Evolutionary conservation across 208 protist species (phyloP), one percentile per base, ranked within the genome.

Genomic region (Angomonas deanei): DNA sequence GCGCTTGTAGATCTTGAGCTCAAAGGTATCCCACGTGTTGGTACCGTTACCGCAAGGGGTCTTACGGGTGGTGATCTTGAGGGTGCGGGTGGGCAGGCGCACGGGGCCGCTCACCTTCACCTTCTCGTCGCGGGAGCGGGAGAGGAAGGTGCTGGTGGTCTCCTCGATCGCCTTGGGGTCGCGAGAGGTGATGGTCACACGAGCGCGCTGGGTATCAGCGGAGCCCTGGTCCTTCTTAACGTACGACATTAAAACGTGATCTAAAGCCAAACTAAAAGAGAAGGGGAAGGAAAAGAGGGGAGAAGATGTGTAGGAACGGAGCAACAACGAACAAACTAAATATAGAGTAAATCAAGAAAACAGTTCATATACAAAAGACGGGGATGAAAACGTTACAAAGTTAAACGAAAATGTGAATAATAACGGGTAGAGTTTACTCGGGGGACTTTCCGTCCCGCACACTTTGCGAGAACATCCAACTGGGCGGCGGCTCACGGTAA

Each of bases 1-100:
- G 80, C 98, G 97, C 95, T 99, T 99, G 97, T 99, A 98, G 85
- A 99, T 98, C 78, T 98, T 95, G 97, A 99, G 98, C 89, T 99
- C 97, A 69, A 95, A 99, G 42, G 93, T 90, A 82, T 99, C 98
- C 97, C 97, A 99, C 39, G 98, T 99, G 84, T 99, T 99, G 70
- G 98, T 99, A 96, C 98, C 98, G 84, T 99, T 98, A 98, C 98
- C 98, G 93, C 97, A 99, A 70, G 98, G 98, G 53, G 98, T 98
- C 86, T 99, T 99, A 76, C 98, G 88, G 66, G 97, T 99, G 46
- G 97, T 99, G 71, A 99, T 96, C 67, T 87, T 90, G 68, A 99
- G 94, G 52, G 84, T 85, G 80, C 98, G 98, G 67, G 98, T 99
- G 58, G 98, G 98, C 55, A 99, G 90, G 72, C 98, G 97, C 70